These are phyloP conservation scores for Helminthosporium solani DNA, from an alignment of 2,329 filamentous ascomycete species.

Conservation along the genomic window DNA sequence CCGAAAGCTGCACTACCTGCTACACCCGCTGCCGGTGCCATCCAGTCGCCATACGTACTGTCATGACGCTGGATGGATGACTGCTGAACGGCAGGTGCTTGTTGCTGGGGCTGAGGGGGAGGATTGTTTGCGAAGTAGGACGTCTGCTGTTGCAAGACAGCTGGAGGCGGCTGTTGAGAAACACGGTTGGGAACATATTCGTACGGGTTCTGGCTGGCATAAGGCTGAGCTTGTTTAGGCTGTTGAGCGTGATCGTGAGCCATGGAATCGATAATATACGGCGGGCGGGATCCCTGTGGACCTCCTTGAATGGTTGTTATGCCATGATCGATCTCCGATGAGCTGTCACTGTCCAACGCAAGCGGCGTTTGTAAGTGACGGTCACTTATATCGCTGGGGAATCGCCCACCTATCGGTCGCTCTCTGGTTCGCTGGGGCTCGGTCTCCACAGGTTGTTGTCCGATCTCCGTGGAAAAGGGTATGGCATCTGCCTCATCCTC, in stretches of 20 bases:
- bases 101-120: slow-evolving; percentile 7
- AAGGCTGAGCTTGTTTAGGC: slow-evolving; percentile 3
- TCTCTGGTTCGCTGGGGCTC: too few relatives aligned
- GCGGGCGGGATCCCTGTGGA: slow-evolving; percentile 46
- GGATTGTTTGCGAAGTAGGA: slow-evolving; percentile 16
- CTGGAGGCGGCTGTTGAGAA: slow-evolving; percentile 12
- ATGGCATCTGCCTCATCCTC: slow-evolving; percentile 64
- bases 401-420: slow-evolving; percentile 89
- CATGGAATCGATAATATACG: slow-evolving; percentile 21
- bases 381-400: slow-evolving; percentile 90
- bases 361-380: slow-evolving; percentile 78
- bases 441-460: slow-evolving; percentile 39
- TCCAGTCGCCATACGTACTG: slow-evolving; percentile 56
- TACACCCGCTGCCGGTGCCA: slow-evolving; percentile 53
- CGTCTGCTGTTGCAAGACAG: slow-evolving; percentile 10
- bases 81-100: slow-evolving; percentile 13
- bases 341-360: slow-evolving; percentile 81
- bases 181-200: slow-evolving; percentile 12
- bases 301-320: slow-evolving; percentile 60
- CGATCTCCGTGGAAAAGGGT: slow-evolving; percentile 58
- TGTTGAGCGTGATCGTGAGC: slow-evolving; percentile 19
- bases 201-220: slow-evolving; percentile 10
- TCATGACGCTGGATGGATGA: slow-evolving; percentile 31
- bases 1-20: slow-evolving; percentile 47
- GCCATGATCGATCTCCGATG: slow-evolving; percentile 60